Evolutionary conservation across 257 asterid genomes (phyloP), one percentile per base, ranked within the genome.

Genomic region (Scutellaria minor): DNA sequence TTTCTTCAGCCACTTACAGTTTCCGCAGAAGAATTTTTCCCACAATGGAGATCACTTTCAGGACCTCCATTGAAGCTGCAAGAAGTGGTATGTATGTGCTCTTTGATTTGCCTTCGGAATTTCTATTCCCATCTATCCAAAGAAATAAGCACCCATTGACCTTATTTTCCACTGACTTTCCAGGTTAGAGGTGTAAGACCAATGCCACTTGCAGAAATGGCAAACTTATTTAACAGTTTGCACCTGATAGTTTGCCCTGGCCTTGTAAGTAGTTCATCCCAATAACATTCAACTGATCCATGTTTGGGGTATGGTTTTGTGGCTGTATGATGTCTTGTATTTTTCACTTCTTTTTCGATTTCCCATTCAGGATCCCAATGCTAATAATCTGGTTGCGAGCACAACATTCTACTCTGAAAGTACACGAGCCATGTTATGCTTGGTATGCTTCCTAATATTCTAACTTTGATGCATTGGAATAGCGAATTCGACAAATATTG

Each of bases 31-130:
- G 98, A 93, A 76, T 93, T 93, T 82, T 93, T 93, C 82, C 90
- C 90, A 7, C 98, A 90, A 53, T 93, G 98, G 98, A 87, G 95
- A 86, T 93, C 98, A 72, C 96, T 93, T 74, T 87, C 97, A 59
- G 98, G 98, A 75, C 95, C 98, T 27, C 98, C 98, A 47, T 65
- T 93, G 83, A 93, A 93, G 84, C 89, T 90, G 78, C 98, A 93
- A 85, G 98, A 93, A 90, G 98, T 93, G 88, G 98, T 93, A 73
- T 62, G 98, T 93, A 73, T 62, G 84, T 85, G 76, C 80, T 42
- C 70, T 73, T 45, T 20, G 6, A 41, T 57, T 66, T 65, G 15
- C 68, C 61, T 51, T 64, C 46, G 12, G 20, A 40, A 44, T 63
- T 60, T 52, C 27, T 55, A 62, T 18, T 39, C 73, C 42, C 24